These are phyloP conservation scores for Fraxinus ornus DNA, from an alignment of 305 asterid genomes.

Conservation along the genomic window DNA sequence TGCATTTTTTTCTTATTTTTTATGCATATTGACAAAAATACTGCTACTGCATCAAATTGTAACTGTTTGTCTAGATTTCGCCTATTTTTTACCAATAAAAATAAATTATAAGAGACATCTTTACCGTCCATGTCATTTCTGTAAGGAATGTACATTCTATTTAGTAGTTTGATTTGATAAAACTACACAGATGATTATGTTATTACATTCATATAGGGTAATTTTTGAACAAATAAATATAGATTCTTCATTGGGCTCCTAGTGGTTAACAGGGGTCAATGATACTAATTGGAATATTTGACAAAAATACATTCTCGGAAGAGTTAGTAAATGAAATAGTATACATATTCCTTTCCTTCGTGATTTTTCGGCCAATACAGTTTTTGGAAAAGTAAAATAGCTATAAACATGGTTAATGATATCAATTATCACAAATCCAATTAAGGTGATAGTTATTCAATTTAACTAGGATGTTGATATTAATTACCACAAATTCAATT, in stretches of 20 bases:
- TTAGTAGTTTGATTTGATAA: neutral
- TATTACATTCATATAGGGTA: neutral
- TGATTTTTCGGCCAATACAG: no score
- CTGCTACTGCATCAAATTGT: neutral
- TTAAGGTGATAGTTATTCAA: no score
- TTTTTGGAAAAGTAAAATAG: no score
- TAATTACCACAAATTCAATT: no score
- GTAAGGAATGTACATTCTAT: neutral
- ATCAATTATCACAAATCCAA: no score
- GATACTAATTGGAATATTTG: neutral
- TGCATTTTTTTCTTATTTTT: neutral
- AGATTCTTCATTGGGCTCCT: neutral
- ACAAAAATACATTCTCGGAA: neutral
- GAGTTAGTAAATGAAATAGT: neutral
- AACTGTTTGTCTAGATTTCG: neutral
- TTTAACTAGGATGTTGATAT: no score
- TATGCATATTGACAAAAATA: neutral
- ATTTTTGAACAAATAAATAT: no score
- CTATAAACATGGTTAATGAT: no score
- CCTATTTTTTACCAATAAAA: neutral
- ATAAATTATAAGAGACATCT: neutral
- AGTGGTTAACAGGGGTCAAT: neutral
- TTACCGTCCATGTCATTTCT: neutral
- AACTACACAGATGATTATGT: neutral
- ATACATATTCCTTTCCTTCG: no score